Conservation (phyloP, 2,329 filamentous ascomycete species). For the Knufia fluminis region DNA sequence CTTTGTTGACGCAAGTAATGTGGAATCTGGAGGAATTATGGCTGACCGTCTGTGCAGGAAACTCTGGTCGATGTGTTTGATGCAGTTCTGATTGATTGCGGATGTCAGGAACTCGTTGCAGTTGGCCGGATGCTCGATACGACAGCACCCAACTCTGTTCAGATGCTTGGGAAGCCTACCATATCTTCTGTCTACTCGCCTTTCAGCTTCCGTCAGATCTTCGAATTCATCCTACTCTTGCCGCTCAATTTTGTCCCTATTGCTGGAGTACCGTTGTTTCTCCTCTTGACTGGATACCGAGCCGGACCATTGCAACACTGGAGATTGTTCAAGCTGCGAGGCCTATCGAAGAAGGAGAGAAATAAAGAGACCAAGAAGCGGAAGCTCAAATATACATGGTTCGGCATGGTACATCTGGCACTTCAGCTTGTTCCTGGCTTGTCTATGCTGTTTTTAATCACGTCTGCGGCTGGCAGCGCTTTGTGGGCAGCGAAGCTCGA, state of each 20-base stretch:
- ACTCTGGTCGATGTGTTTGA: constrained; percentile 76
- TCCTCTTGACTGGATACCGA: constrained; percentile 77
- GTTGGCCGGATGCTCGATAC: constrained; percentile 56
- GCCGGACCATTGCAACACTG: constrained; percentile 85
- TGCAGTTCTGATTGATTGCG: constrained; percentile 68
- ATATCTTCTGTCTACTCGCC: constrained; percentile 70
- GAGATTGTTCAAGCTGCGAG: constrained; percentile 75
- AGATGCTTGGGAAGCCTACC: constrained; percentile 74
- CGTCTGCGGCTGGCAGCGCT: constrained; percentile 73
- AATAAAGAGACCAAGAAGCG: constrained; percentile 59
- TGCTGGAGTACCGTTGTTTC: constrained; percentile 73
- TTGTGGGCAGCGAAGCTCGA: constrained; percentile 80
- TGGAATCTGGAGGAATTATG: neutral
- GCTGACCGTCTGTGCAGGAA: constrained; percentile 34
- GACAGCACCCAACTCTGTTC: constrained; percentile 59
- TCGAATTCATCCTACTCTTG: constrained; percentile 69
- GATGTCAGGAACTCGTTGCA: constrained; percentile 58
- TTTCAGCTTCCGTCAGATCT: constrained; percentile 82
- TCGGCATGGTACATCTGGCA: constrained; percentile 74
- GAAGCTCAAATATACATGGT: constrained; percentile 83
- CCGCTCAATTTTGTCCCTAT: constrained; percentile 82
- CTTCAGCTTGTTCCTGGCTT: constrained; percentile 81
- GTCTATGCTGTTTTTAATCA: constrained; percentile 91
- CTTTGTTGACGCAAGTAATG: constrained; percentile 51
- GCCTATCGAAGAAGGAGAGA: constrained; percentile 62